Evolutionary conservation across 2,329 filamentous ascomycete genomes (phyloP).

Genomic region (Beauveria australis): DNA sequence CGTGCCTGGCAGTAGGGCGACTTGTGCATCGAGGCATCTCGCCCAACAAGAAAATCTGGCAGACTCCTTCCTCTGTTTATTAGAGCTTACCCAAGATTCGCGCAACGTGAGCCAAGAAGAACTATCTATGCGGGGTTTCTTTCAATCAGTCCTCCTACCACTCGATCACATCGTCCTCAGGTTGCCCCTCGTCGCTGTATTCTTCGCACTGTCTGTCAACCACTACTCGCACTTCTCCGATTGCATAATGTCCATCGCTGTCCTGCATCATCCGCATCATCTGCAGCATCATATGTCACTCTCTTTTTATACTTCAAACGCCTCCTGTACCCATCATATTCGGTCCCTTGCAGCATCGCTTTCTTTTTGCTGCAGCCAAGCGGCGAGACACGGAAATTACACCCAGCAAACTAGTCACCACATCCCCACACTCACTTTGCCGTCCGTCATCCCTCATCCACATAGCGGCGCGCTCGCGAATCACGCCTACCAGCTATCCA

Average conservation of each 20-base stretch:
- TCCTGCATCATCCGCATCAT: not conserved
- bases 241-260: not conserved
- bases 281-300: not conserved
- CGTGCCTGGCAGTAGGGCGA: too few species aligned
- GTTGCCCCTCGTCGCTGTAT: not conserved
- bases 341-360: not conserved
- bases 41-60: too few species aligned
- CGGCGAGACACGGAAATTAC: constrained; percentile 5
- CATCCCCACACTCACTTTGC: not conserved
- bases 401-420: not conserved
- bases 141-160: too few species aligned
- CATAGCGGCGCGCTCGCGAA: not conserved
- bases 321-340: not conserved
- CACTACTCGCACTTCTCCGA: not conserved
- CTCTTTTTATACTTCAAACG: not conserved
- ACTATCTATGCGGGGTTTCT: too few species aligned
- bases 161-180: not conserved
- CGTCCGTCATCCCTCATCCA: not conserved
- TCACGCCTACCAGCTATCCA: not conserved
- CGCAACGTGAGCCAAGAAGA: too few species aligned
- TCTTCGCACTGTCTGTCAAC: not conserved
- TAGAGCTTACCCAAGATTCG: too few species aligned
- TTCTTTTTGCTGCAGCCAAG: not conserved
- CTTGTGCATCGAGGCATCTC: too few species aligned
- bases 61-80: too few species aligned